These are phyloP conservation scores for Zygosaccharomyces pseudobailii DNA, from an alignment of 1,139 yeast species.

Conservation along the genomic window DNA sequence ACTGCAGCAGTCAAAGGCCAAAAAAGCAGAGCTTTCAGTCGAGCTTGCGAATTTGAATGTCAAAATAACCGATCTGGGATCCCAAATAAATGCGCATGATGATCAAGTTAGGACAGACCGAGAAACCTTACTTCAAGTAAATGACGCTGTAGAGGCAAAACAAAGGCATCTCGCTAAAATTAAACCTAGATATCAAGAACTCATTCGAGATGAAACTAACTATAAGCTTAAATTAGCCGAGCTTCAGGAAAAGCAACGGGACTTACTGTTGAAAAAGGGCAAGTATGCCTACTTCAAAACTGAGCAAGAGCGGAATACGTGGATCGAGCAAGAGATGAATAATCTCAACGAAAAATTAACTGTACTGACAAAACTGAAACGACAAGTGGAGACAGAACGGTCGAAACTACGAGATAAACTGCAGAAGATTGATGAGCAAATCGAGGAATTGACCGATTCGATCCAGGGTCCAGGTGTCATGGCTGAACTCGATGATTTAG, in stretches of 20 bases:
- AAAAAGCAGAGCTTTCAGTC: constrained; percentile 40
- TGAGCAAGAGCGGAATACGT: constrained; percentile 57
- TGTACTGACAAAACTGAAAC: constrained; percentile 18
- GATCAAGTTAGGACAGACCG: constrained; percentile 25
- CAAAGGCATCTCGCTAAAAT: constrained; percentile 40
- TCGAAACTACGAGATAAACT: constrained; percentile 23
- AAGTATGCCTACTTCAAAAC: constrained; percentile 57
- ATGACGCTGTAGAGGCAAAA: constrained; percentile 40
- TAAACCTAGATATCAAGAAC: constrained; percentile 42
- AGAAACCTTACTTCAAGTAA: constrained; percentile 29
- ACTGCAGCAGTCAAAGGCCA: constrained; percentile 45
- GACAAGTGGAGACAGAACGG: constrained; percentile 15
- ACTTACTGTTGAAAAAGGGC: constrained; percentile 69
- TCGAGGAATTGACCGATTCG: constrained; percentile 36
- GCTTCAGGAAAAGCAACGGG: constrained; percentile 52
- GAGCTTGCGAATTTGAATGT: constrained; percentile 36
- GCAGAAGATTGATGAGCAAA: constrained; percentile 22
- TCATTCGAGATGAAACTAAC: constrained; percentile 41
- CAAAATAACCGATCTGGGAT: constrained; percentile 31
- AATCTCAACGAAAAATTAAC: constrained; percentile 34
- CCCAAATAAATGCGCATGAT: constrained; percentile 29
- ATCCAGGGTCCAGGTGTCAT: constrained; percentile 38
- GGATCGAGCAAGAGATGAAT: constrained; percentile 55
- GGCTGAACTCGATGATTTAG: constrained; percentile 32
- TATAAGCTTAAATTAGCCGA: constrained; percentile 42